Percentiles rank a stretch among this genome's conserved stretches.
Evolutionary conservation across 1,139 yeast genomes (phyloP).

Genomic region (Meyerozyma carpophila): DNA sequence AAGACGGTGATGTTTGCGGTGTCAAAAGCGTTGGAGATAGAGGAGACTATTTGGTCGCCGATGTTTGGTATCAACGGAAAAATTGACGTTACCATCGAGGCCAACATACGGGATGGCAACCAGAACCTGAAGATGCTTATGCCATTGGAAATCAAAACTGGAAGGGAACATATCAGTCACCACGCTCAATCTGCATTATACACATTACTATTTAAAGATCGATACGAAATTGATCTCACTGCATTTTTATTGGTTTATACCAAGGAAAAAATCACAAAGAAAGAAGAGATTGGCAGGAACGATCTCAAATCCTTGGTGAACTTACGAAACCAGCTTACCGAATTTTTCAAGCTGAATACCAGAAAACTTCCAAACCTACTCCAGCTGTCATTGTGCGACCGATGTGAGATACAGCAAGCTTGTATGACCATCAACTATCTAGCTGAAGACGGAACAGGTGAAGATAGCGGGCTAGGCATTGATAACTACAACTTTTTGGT

Average conservation of each 20-base stretch:
- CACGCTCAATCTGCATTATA: conserved; percentile 88
- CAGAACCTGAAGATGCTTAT: conserved; percentile 42
- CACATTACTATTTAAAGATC: conserved; percentile 70
- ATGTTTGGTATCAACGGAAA: conserved; percentile 87
- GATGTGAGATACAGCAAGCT: conserved; percentile 54
- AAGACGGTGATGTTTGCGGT: conserved; percentile 43
- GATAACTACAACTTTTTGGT: conserved; percentile 47
- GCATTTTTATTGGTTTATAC: conserved; percentile 74
- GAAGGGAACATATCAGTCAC: conserved; percentile 62
- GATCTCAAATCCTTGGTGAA: conserved; percentile 62
- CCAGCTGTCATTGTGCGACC: conserved; percentile 55
- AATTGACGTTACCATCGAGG: conserved; percentile 82
- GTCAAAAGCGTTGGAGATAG: conserved; percentile 69
- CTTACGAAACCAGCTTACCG: conserved; percentile 66
- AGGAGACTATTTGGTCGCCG: conserved; percentile 91
- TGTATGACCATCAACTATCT: conserved; percentile 71
- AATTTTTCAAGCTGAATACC: conserved; percentile 46
- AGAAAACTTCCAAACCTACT: conserved; percentile 56
- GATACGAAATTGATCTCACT: conserved; percentile 64
- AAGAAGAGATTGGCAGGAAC: conserved; percentile 48
- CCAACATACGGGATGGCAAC: conserved; percentile 28
- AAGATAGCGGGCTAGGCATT: conserved; percentile 40
- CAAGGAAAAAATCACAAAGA: conserved; percentile 49
- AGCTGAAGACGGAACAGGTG: conserved; percentile 50
- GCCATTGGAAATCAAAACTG: conserved; percentile 91